phyloP scores from a whole-genome alignment of 202 grass and related monocot genomes.

The Elaeis oleifera region DNA sequence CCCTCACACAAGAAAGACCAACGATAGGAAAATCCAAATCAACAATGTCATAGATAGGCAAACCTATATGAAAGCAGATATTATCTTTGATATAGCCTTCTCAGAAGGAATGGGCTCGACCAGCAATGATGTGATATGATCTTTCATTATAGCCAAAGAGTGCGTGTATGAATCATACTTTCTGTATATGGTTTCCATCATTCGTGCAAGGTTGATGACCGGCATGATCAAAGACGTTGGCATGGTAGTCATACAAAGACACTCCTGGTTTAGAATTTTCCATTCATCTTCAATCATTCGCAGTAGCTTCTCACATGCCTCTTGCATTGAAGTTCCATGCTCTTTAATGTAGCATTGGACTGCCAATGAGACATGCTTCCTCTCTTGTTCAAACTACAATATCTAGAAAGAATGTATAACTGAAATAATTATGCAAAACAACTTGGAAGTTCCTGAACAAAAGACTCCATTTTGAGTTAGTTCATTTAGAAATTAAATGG shows the following conservation, averaged over 20 bases:
- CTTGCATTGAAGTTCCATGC: not conserved
- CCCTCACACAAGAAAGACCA: too few species aligned
- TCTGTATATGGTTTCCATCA: not conserved
- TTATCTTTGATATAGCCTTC: not conserved
- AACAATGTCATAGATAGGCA: too few species aligned
- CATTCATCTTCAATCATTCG: conserved; percentile 20
- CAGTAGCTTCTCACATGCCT: conserved; percentile 19
- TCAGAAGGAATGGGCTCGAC: too few species aligned
- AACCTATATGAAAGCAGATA: not conserved
- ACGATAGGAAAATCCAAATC: too few species aligned
- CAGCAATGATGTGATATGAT: too few species aligned
- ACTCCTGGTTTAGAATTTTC: conserved; percentile 19
- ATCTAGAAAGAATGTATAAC: not conserved
- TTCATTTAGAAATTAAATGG: too few species aligned
- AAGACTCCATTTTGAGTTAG: not conserved
- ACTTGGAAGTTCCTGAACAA: not conserved
- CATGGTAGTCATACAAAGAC: not conserved
- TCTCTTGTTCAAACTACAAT: not conserved
- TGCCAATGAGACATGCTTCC: not conserved
- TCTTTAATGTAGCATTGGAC: conserved; percentile 19
- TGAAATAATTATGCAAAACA: conserved; percentile 16
- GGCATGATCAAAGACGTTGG: conserved; percentile 2
- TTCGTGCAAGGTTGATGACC: not conserved
- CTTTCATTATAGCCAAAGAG: too few species aligned
- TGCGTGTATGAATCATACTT: too few species aligned